Percentiles rank a stretch among this genome's conserved stretches.
These are phyloP conservation scores for Liquidambar formosana DNA, from an alignment of 164 flowering plant genomes.

Conservation along the genomic window DNA sequence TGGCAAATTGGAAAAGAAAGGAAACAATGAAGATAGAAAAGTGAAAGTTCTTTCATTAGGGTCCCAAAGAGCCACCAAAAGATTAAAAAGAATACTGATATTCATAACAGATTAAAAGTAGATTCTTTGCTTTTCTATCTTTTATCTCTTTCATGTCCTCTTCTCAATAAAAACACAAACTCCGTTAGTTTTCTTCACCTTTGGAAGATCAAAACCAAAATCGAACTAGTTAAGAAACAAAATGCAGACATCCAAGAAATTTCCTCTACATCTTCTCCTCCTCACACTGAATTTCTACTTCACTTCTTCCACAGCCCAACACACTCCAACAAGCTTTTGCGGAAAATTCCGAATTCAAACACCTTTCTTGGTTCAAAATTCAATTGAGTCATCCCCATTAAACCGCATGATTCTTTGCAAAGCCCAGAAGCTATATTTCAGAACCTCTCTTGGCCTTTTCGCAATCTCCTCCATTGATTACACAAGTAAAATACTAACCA, in stretches of 20 bases:
- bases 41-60: background rate
- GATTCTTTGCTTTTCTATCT: slow-evolving; percentile 11
- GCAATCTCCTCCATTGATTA: slow-evolving; percentile 47
- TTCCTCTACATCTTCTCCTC: slow-evolving; percentile 21
- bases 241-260: slow-evolving; percentile 27
- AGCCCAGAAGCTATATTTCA: slow-evolving; percentile 51
- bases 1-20: background rate
- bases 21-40: background rate
- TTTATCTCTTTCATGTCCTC: slow-evolving; percentile 2
- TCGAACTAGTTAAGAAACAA: background rate
- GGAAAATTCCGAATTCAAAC: slow-evolving; percentile 37
- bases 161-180: slow-evolving; percentile 5
- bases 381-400: slow-evolving; percentile 15
- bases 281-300: slow-evolving; percentile 14
- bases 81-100: background rate
- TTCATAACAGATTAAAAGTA: slow-evolving; percentile 8
- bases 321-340: slow-evolving; percentile 23
- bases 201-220: slow-evolving; percentile 7
- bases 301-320: slow-evolving; percentile 19
- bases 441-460: slow-evolving; percentile 60
- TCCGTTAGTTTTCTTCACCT: background rate
- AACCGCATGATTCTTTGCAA: slow-evolving; percentile 43
- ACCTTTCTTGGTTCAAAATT: slow-evolving; percentile 28
- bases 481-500: slow-evolving; percentile 35
- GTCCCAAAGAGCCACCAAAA: background rate